phyloP scores from a whole-genome alignment of 768 basidiomycete genomes.

The Symmetrospora coprosmae region DNA sequence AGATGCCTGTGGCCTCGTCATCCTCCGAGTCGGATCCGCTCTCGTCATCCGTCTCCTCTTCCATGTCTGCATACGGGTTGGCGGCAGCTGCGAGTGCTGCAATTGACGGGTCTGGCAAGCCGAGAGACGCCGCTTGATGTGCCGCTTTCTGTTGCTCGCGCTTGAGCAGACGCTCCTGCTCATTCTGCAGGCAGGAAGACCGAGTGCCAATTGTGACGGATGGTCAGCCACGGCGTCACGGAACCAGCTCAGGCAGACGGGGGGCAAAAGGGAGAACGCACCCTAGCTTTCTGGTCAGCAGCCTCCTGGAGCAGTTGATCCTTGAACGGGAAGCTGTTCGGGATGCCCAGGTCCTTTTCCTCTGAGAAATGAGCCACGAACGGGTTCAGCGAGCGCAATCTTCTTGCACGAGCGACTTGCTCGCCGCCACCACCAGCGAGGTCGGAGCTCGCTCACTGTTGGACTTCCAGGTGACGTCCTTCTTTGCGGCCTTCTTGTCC shows the following conservation, averaged over 20 bases:
- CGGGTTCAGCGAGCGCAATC: neutral
- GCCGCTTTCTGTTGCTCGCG: conserved; percentile 27
- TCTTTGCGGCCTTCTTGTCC: conserved; percentile 38
- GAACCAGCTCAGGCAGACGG: neutral
- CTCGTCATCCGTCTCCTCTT: conserved; percentile 21
- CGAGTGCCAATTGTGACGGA: no score
- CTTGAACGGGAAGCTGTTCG: conserved; percentile 41
- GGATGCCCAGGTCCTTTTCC: conserved; percentile 41
- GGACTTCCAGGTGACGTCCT: conserved; percentile 42
- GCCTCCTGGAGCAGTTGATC: conserved; percentile 41
- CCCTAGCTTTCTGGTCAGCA: conserved; percentile 36
- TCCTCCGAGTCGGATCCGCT: conserved; percentile 8
- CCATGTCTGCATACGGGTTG: conserved; percentile 29
- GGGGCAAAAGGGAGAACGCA: conserved; percentile 11
- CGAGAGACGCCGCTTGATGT: conserved; percentile 20
- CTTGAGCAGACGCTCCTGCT: conserved; percentile 25
- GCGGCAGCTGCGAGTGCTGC: conserved; percentile 32
- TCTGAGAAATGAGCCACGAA: conserved; percentile 32
- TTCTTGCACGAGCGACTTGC: neutral
- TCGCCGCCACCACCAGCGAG: no score
- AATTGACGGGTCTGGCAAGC: conserved; percentile 19
- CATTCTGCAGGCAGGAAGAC: no score
- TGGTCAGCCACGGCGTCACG: no score
- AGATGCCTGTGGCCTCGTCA: conserved; percentile 19
- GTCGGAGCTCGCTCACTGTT: conserved; percentile 30